These are phyloP conservation scores for Gossypium trilobum DNA, from an alignment of 441 rosid species.

Conservation along the genomic window DNA sequence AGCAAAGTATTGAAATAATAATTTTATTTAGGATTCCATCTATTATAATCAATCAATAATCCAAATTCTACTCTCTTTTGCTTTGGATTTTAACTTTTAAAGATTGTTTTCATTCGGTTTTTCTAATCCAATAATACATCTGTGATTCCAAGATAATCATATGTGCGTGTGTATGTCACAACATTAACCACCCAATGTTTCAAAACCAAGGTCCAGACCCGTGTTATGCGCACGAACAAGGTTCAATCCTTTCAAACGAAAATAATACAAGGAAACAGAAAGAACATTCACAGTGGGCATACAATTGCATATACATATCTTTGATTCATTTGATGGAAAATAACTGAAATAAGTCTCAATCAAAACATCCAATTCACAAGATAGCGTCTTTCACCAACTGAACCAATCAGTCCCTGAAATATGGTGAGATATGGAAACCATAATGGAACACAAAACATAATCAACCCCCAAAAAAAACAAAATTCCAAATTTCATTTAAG, in stretches of 20 bases:
- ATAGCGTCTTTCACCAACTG: slow-evolving; percentile 16
- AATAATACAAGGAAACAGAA: background rate
- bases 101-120: background rate
- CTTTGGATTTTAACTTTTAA: background rate
- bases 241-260: background rate
- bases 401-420: slow-evolving; percentile 27
- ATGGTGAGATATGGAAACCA: slow-evolving; percentile 17
- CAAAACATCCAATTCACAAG: slow-evolving; percentile 11
- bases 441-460: slow-evolving; percentile 24
- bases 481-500: slow-evolving; percentile 16
- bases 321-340: background rate
- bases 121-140: background rate
- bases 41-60: background rate
- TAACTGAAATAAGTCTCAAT: background rate
- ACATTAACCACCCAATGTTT: background rate
- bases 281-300: background rate
- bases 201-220: background rate
- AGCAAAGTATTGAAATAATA: background rate
- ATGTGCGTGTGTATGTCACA: too few species aligned
- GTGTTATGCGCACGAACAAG: background rate
- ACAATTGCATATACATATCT: slow-evolving; percentile 5
- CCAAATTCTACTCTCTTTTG: background rate
- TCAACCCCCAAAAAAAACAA: slow-evolving; percentile 14
- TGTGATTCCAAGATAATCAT: too few species aligned
- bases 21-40: background rate